Base-by-base conservation (phyloP, 75 land plant species). In the Picea glauca region DNA sequence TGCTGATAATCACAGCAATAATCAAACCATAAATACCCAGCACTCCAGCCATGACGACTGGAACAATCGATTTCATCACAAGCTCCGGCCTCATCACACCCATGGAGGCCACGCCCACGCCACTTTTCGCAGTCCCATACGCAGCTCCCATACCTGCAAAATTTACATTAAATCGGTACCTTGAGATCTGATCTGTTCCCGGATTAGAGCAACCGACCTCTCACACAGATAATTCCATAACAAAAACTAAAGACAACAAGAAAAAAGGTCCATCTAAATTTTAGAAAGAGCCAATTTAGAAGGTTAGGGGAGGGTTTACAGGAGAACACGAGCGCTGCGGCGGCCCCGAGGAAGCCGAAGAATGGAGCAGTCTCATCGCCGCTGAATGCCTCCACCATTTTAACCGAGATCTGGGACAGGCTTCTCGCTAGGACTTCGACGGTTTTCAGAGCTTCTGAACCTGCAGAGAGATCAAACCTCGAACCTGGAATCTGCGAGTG, bases 21-120 rank as follows among this genome's bases (percentile, higher is more conserved):
- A 89, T 89, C 58, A 89, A 73, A 20, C 91, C 91, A 73, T 89
- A 89, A 43, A 89, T 89, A 78, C 91, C 91, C 58, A 89, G 32
- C 43, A 89, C 91, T 64, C 91, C 91, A 74, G 91, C 91, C 91
- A 89, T 89, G 76, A 89, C 91, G 1, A 89, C 91, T 3, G 91
- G 91, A 14, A 89, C 91, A 35, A 89, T 89, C 38, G 91, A 89
- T 77, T 89, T 89, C 91, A 89, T 89, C 66, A 89, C 91, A 40
- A 89, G 85, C 85, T 89, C 91, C 54, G 91, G 91, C 78, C 91
- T 78, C 91, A 89, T 89, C 30, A 89, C 91, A 1, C 91, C 91
- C 91, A 89, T 87, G 31, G 89, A 87, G 12, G 91, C 91, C 38
- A 89, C 91, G 20, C 91, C 91, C 5, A 89, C 89, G 7, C 91